phyloP scores from a whole-genome alignment of 768 basidiomycete genomes.

The Russula earlei region DNA sequence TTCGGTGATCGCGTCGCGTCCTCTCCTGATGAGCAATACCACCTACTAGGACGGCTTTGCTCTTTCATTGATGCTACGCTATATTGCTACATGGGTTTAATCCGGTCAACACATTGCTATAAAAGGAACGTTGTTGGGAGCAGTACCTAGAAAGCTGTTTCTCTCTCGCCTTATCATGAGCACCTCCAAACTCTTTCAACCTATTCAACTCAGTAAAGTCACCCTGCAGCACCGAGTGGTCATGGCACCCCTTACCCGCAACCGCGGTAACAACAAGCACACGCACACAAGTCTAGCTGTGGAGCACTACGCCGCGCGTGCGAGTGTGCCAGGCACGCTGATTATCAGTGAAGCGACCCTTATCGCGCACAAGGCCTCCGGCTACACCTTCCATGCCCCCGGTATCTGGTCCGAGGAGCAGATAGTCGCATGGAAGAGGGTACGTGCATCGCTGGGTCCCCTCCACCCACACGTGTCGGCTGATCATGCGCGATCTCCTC shows the following conservation, averaged over 20 bases:
- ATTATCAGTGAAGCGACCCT: constrained; percentile 51
- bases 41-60: no score
- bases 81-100: no score
- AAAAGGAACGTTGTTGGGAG: no score
- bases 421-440: constrained; percentile 45
- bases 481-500: not conserved
- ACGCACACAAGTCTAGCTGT: constrained; percentile 30
- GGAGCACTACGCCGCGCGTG: constrained; percentile 43
- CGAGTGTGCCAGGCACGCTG: constrained; percentile 40
- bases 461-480: not conserved
- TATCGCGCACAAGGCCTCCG: constrained; percentile 44
- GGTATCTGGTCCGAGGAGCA: constrained; percentile 46
- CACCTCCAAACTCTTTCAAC: constrained; percentile 33
- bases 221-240: constrained; percentile 42
- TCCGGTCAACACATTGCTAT: no score
- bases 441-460: constrained; percentile 13
- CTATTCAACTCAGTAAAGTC: constrained; percentile 35
- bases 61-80: no score
- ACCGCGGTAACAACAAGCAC: constrained; percentile 30
- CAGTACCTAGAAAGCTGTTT: no score
- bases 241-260: constrained; percentile 45
- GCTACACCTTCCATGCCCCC: constrained; percentile 28
- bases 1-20: no score
- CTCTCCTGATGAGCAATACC: no score
- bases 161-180: not conserved